Evolutionary conservation across 2,329 filamentous ascomycete genomes (phyloP).

Genomic region (Talaromyces sp.): DNA sequence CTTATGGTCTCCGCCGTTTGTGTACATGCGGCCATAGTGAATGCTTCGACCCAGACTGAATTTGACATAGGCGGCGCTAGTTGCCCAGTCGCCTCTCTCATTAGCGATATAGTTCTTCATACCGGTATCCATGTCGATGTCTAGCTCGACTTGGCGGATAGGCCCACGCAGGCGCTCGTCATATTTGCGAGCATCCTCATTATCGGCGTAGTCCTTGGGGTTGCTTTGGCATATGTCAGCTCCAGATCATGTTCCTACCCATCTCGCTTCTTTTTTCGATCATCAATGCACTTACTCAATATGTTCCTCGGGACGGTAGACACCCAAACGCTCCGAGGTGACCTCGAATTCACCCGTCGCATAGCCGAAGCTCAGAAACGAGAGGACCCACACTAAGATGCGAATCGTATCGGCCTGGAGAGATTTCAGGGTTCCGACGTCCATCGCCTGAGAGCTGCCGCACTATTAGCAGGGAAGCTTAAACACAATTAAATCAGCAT

Average conservation of each 20-base stretch:
- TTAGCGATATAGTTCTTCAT: constrained; percentile 99
- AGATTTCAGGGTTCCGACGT: constrained; percentile 77
- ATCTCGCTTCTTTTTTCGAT: too few relatives aligned
- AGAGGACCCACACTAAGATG: constrained; percentile 78
- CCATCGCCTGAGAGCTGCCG: constrained; percentile 71
- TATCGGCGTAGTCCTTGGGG: constrained; percentile 83
- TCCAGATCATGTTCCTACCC: too few relatives aligned
- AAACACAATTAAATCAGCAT: neutral
- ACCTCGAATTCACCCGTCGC: constrained; percentile 86
- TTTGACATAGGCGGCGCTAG: constrained; percentile 80
- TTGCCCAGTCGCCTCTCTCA: constrained; percentile 83
- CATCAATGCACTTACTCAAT: constrained; percentile 51
- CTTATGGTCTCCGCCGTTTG: constrained; percentile 61
- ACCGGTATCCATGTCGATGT: constrained; percentile 75
- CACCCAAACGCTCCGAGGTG: constrained; percentile 75
- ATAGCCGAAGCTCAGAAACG: constrained; percentile 80
- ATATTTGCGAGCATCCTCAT: constrained; percentile 74
- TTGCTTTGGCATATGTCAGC: constrained; percentile 62
- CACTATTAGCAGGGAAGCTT: neutral
- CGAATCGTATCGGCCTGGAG: constrained; percentile 78
- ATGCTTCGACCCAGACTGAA: constrained; percentile 74
- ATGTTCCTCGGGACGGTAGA: constrained; percentile 73
- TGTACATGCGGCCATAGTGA: constrained; percentile 76
- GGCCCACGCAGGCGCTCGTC: constrained; percentile 82
- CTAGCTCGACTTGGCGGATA: constrained; percentile 69